These are phyloP conservation scores for Scheffersomyces coipomensis DNA, from an alignment of 805 yeast genomes.

Conservation along the genomic window DNA sequence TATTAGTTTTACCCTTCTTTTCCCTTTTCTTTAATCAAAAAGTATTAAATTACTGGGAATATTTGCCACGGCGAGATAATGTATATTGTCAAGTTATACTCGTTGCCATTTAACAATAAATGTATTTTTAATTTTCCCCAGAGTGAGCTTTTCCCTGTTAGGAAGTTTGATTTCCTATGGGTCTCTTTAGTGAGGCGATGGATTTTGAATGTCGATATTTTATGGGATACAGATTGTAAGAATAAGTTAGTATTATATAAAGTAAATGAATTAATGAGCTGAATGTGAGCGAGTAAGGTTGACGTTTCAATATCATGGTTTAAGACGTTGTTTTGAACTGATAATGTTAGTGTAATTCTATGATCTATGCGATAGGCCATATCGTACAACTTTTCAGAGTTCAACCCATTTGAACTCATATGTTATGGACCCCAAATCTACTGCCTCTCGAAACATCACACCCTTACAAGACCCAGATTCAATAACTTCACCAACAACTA, in stretches of 20 bases:
- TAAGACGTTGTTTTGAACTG: no score
- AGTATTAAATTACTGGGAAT: conserved; percentile 50
- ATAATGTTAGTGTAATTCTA: no score
- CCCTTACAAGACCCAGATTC: no score
- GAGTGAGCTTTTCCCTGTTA: conserved; percentile 47
- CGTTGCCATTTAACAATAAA: conserved; percentile 57
- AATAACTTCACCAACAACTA: no score
- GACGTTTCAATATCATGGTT: no score
- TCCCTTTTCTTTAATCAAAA: conserved; percentile 49
- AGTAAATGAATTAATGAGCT: no score
- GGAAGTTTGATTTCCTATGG: conserved; percentile 56
- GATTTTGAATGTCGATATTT: conserved; percentile 57
- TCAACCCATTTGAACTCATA: no score
- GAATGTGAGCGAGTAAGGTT: no score
- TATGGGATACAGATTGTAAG: conserved; percentile 36
- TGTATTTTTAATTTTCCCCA: conserved; percentile 47
- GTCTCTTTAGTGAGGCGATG: conserved; percentile 53
- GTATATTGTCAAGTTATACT: conserved; percentile 57
- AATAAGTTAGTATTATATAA: not conserved
- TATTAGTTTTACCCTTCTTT: conserved; percentile 5
- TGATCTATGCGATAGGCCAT: no score
- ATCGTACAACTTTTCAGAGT: no score
- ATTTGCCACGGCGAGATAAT: conserved; percentile 70
- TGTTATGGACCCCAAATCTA: no score
- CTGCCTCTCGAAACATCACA: no score